A percentile compares a stretch with the other conserved stretches of the same genome.
phyloP scores from a whole-genome alignment of 768 basidiomycete species.

The Agrocybe chaxingu region DNA sequence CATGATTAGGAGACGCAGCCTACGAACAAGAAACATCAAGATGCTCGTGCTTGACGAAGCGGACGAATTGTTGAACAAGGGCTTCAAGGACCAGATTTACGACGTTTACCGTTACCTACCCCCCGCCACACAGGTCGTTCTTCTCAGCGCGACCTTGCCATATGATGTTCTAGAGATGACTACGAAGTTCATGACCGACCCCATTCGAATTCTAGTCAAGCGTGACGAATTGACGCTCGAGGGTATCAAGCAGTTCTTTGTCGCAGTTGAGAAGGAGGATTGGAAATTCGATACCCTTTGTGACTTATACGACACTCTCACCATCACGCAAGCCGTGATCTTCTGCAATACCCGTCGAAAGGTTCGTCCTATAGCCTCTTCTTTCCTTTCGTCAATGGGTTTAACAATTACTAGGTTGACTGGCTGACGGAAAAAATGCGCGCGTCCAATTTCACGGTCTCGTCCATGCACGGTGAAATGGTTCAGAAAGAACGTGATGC shows the following conservation, averaged over 20 bases:
- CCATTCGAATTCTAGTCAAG: slow-evolving; percentile 97
- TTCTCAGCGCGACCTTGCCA: slow-evolving; percentile 93
- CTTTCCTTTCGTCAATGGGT: slow-evolving; percentile 1
- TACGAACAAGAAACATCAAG: slow-evolving; percentile 96
- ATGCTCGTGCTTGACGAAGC: slow-evolving; percentile 95
- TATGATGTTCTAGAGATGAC: slow-evolving; percentile 99
- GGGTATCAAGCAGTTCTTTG: slow-evolving; percentile 95
- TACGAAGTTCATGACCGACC: slow-evolving; percentile 99
- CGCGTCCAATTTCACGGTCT: slow-evolving; percentile 97
- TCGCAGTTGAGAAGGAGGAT: slow-evolving; percentile 98
- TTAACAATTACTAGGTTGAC: slow-evolving; percentile 61
- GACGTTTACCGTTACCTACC: slow-evolving; percentile 98
- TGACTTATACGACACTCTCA: slow-evolving; percentile 96
- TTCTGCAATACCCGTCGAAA: slow-evolving; percentile 98
- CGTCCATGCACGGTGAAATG: slow-evolving; percentile 96
- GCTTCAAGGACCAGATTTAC: slow-evolving; percentile 99
- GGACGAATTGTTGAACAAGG: slow-evolving; percentile 95
- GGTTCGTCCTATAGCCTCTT: slow-evolving; percentile 39
- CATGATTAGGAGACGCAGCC: slow-evolving; percentile 93
- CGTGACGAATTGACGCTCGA: slow-evolving; percentile 98
- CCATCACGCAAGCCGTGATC: slow-evolving; percentile 98
- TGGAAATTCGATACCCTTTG: slow-evolving; percentile 99
- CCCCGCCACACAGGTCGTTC: slow-evolving; percentile 94
- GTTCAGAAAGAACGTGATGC: slow-evolving; percentile 93
- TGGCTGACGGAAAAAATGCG: slow-evolving; percentile 99